Conservation (phyloP, 1,139 yeast species). For the Taiozyma sp. region DNA sequence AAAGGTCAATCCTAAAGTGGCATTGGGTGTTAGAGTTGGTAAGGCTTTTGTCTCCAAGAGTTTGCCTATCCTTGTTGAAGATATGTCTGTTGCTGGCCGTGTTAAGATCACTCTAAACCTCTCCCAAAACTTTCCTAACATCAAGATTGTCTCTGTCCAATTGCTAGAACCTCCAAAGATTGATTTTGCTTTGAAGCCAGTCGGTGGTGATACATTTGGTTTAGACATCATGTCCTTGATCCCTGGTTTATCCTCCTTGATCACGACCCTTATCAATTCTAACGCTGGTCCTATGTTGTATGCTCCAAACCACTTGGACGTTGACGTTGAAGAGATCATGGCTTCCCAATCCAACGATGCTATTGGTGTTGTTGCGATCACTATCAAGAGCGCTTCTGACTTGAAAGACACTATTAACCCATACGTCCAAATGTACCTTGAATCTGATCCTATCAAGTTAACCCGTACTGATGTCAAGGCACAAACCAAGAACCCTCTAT, state of each 20-base stretch:
- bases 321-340: conserved; percentile 68
- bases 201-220: conserved; percentile 83
- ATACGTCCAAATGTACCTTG: conserved; percentile 46
- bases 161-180: conserved; percentile 74
- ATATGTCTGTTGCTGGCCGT: conserved; percentile 70
- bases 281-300: conserved; percentile 71
- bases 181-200: conserved; percentile 79
- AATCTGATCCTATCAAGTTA: conserved; percentile 38
- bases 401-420: conserved; percentile 56
- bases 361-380: conserved; percentile 62
- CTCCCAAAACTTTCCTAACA: conserved; percentile 66
- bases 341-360: conserved; percentile 62
- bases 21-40: conserved; percentile 74
- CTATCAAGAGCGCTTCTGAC: conserved; percentile 47
- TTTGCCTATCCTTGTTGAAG: conserved; percentile 73
- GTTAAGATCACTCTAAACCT: conserved; percentile 63
- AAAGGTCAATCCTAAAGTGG: conserved; percentile 74
- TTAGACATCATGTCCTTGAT: conserved; percentile 77
- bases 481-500: conserved; percentile 50
- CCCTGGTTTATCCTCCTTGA: conserved; percentile 76
- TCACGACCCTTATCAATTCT: conserved; percentile 63
- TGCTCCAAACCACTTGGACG: conserved; percentile 77
- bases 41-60: conserved; percentile 72
- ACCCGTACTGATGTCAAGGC: conserved; percentile 56
- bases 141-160: conserved; percentile 64